Evolutionary conservation across 495 filamentous ascomycete genomes (phyloP).

Genomic region (Chaetomium cochliodes): DNA sequence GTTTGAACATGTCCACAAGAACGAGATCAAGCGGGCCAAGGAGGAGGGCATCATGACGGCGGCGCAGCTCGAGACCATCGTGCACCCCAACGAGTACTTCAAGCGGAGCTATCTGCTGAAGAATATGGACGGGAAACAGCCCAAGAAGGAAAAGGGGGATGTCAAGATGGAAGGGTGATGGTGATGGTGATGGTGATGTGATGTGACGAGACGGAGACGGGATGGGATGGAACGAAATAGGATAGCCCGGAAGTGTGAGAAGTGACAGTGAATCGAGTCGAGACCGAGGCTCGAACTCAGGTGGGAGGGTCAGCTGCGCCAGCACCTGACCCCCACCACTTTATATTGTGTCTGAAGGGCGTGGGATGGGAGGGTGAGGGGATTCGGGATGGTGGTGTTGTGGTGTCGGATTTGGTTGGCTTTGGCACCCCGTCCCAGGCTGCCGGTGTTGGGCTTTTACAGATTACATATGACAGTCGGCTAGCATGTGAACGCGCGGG

Average conservation of each 20-base stretch:
- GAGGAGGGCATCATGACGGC: slow-evolving; percentile 74
- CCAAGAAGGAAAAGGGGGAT: slow-evolving; percentile 32
- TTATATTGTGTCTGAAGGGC: background rate
- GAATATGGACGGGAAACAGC: slow-evolving; percentile 56
- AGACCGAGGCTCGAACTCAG: background rate
- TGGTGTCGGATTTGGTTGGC: background rate
- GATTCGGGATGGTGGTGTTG: background rate
- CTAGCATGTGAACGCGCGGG: background rate
- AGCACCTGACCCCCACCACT: background rate
- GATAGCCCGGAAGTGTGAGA: no score
- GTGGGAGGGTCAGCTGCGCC: slow-evolving; percentile 14
- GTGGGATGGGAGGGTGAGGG: background rate
- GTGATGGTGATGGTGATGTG: background rate
- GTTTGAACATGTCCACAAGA: slow-evolving; percentile 83
- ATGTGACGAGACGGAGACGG: background rate
- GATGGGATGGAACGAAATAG: no score
- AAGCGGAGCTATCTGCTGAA: slow-evolving; percentile 87
- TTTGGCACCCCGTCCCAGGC: background rate
- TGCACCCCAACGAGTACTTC: slow-evolving; percentile 98
- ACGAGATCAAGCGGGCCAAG: slow-evolving; percentile 85
- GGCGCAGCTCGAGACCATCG: slow-evolving; percentile 87
- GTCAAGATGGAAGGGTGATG: slow-evolving; percentile 52
- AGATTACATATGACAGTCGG: background rate
- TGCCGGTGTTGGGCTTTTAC: background rate
- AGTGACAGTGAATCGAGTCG: no score